A percentile compares a stretch with the other conserved stretches of the same genome.
Conservation (phyloP, 805 yeast genomes). For the Gaillardinia entomophila region DNA sequence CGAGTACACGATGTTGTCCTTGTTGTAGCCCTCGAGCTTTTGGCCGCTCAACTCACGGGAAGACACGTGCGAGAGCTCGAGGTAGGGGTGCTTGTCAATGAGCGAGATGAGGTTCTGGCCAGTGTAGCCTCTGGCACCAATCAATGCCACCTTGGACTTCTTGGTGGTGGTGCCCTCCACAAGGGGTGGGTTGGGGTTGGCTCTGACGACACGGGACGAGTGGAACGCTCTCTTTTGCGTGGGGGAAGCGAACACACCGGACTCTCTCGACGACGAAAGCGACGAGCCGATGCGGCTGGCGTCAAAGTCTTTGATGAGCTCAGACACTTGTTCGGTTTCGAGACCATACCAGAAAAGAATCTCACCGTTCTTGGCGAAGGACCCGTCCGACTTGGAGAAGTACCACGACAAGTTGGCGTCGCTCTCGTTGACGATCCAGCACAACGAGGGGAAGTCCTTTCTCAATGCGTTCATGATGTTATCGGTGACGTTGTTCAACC, state of each 20-base stretch:
- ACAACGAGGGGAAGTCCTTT: slow-evolving; percentile 66
- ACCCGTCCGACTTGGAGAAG: slow-evolving; percentile 90
- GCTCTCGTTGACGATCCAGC: slow-evolving; percentile 88
- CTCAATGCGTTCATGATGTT: slow-evolving; percentile 80
- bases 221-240: slow-evolving; percentile 50
- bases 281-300: slow-evolving; percentile 27
- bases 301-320: slow-evolving; percentile 52
- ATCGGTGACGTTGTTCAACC: slow-evolving; percentile 97
- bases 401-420: slow-evolving; percentile 90
- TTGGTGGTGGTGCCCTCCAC: slow-evolving; percentile 56
- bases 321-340: slow-evolving; percentile 55
- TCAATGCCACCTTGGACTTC: slow-evolving; percentile 76
- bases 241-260: slow-evolving; percentile 44
- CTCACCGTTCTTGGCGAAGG: slow-evolving; percentile 82
- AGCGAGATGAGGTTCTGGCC: slow-evolving; percentile 89
- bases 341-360: slow-evolving; percentile 95
- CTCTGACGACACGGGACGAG: slow-evolving; percentile 12
- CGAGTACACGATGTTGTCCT: slow-evolving; percentile 71
- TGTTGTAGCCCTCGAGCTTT: slow-evolving; percentile 81
- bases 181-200: slow-evolving; percentile 69
- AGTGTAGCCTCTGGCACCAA: slow-evolving; percentile 98
- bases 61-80: slow-evolving; percentile 89
- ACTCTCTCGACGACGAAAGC: slow-evolving; percentile 32
- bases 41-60: slow-evolving; percentile 92
- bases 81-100: slow-evolving; percentile 80